These are phyloP conservation scores for Amauroascus niger DNA, from an alignment of 2,329 filamentous ascomycete genomes.

Conservation along the genomic window DNA sequence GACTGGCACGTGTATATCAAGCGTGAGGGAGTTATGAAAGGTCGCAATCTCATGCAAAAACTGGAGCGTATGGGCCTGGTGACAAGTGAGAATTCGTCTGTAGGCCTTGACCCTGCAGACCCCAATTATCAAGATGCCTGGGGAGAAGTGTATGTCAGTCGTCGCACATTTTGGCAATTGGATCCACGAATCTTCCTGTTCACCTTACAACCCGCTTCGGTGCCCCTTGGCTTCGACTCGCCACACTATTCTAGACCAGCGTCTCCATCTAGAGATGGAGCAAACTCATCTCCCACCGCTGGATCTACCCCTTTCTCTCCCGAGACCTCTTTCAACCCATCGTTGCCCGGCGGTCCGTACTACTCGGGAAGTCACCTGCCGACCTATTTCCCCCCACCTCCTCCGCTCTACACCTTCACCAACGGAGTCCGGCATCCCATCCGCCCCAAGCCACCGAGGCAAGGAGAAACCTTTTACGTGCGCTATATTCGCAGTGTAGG, in stretches of 20 bases:
- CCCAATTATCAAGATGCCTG: slow-evolving; percentile 58
- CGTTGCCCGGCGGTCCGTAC: slow-evolving; percentile 52
- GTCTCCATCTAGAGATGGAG: slow-evolving; percentile 10
- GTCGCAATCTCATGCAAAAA: slow-evolving; percentile 74
- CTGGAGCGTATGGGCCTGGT: slow-evolving; percentile 89
- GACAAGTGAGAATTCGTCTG: slow-evolving; percentile 61
- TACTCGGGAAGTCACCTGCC: slow-evolving; percentile 75
- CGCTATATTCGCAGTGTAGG: slow-evolving; percentile 72
- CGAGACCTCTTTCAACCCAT: not conserved
- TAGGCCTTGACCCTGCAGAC: slow-evolving; percentile 53
- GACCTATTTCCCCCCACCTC: slow-evolving; percentile 79
- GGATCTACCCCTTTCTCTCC: not conserved
- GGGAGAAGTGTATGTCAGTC: slow-evolving; percentile 68
- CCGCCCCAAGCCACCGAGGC: slow-evolving; percentile 75
- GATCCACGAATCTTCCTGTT: slow-evolving; percentile 82
- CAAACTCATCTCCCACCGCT: not conserved
- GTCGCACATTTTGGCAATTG: slow-evolving; percentile 82
- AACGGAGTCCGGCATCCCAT: slow-evolving; percentile 74
- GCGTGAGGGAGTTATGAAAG: slow-evolving; percentile 77
- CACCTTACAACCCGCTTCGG: slow-evolving; percentile 55
- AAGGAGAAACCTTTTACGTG: slow-evolving; percentile 85
- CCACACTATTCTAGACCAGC: slow-evolving; percentile 13
- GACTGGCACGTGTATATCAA: slow-evolving; percentile 82
- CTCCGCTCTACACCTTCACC: slow-evolving; percentile 70
- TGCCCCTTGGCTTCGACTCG: slow-evolving; percentile 41